phyloP scores from a whole-genome alignment of 169 alveolate genomes.

The Cryptosporidium ubiquitum region DNA sequence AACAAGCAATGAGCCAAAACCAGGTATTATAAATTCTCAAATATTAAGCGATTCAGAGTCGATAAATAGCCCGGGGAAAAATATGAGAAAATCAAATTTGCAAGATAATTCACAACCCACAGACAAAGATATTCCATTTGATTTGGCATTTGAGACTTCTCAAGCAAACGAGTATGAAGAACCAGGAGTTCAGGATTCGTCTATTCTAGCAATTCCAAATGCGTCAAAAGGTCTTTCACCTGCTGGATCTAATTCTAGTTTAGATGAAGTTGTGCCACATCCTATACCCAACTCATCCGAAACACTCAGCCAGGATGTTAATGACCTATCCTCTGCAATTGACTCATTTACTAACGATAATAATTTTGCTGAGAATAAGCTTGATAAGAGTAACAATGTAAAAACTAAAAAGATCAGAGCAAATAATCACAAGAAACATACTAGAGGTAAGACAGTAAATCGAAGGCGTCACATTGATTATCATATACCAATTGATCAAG shows the following conservation, averaged over 20 bases:
- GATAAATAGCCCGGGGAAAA: background rate
- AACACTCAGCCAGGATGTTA: background rate
- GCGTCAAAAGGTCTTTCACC: background rate
- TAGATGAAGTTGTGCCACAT: slow-evolving; percentile 42
- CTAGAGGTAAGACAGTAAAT: background rate
- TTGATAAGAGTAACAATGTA: background rate
- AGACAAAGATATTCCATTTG: background rate
- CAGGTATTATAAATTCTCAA: background rate
- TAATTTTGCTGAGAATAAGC: background rate
- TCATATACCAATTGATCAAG: slow-evolving; percentile 70
- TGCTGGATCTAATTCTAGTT: slow-evolving; percentile 13
- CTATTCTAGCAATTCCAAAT: background rate
- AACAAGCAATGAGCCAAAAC: background rate
- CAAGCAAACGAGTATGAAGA: background rate
- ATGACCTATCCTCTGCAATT: background rate
- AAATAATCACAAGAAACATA: background rate
- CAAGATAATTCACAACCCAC: background rate
- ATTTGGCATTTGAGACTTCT: background rate
- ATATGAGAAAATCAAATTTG: background rate
- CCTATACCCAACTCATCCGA: slow-evolving; percentile 16
- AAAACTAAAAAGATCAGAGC: background rate
- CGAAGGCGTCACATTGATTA: slow-evolving; percentile 57
- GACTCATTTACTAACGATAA: background rate
- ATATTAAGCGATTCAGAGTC: background rate
- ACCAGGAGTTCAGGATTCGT: background rate